phyloP scores from a whole-genome alignment of 768 basidiomycete genomes.

The Rhodotorula graminis region DNA sequence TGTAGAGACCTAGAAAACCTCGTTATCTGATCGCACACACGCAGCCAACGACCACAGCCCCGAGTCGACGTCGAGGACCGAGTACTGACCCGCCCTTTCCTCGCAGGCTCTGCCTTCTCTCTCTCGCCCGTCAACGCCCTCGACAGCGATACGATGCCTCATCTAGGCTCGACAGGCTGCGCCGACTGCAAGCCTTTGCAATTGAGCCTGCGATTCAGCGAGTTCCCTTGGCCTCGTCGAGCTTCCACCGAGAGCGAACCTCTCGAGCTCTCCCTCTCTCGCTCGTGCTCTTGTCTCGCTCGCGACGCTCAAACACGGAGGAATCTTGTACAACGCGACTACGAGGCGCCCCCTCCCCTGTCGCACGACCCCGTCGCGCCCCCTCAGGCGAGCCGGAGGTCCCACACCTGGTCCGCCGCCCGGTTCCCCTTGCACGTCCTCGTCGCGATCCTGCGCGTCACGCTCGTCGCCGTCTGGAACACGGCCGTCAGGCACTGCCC shows the following conservation, averaged over 20 bases:
- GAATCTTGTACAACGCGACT: no score
- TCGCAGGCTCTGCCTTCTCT: neutral
- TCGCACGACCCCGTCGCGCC: no score
- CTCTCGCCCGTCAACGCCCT: no score
- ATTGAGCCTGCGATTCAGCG: neutral
- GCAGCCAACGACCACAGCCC: neutral
- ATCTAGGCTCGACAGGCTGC: no score
- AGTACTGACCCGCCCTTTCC: neutral
- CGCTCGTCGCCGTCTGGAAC: neutral
- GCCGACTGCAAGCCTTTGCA: neutral
- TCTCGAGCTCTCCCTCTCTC: neutral
- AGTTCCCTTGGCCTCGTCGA: no score
- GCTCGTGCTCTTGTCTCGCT: no score
- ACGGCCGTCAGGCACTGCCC: neutral
- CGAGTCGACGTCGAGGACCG: no score
- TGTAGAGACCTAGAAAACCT: conserved; percentile 10
- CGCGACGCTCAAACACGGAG: no score
- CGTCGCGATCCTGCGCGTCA: neutral
- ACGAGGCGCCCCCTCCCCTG: no score
- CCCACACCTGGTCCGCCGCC: neutral
- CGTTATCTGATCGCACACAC: neutral
- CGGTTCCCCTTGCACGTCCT: neutral
- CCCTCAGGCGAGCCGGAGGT: neutral
- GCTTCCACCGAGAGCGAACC: no score
- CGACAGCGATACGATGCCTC: no score